These are phyloP conservation scores for Xylona heveae DNA, from an alignment of 495 filamentous ascomycete species.

Conservation along the genomic window DNA sequence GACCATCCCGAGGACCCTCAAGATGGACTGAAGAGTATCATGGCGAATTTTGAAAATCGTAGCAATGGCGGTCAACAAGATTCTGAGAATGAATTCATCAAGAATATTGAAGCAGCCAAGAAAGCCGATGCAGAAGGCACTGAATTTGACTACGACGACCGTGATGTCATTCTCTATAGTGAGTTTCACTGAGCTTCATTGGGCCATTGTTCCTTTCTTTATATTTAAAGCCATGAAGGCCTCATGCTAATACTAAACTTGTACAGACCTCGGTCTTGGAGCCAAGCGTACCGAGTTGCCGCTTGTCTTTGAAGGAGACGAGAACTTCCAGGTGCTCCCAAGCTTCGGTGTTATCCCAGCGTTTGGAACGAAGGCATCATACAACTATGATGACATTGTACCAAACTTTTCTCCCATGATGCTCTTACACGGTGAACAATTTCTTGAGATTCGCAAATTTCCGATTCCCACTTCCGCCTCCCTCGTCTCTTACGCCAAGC, in stretches of 20 bases:
- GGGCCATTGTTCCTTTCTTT: not conserved
- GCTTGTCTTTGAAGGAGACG: slow-evolving; percentile 72
- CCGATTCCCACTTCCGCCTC: slow-evolving; percentile 78
- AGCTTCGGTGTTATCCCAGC: slow-evolving; percentile 88
- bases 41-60: slow-evolving; percentile 78
- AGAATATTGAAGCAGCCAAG: slow-evolving; percentile 59
- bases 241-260: slow-evolving; percentile 6
- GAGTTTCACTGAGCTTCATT: slow-evolving; percentile 5
- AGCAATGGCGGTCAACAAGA: slow-evolving; percentile 20
- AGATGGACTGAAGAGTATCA: slow-evolving; percentile 64
- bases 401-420: slow-evolving; percentile 97
- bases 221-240: not conserved
- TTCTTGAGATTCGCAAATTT: slow-evolving; percentile 84
- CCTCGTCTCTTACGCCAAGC: slow-evolving; percentile 60
- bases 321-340: slow-evolving; percentile 80
- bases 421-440: slow-evolving; percentile 97
- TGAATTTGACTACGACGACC: slow-evolving; percentile 61
- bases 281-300: slow-evolving; percentile 82
- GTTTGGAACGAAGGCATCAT: slow-evolving; percentile 70
- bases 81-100: slow-evolving; percentile 15
- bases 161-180: slow-evolving; percentile 81
- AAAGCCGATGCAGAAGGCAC: slow-evolving; percentile 48
- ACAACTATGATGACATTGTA: slow-evolving; percentile 60
- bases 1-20: slow-evolving; percentile 68
- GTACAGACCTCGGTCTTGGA: slow-evolving; percentile 59